A percentile compares a stretch with the other conserved stretches of the same genome.
Evolutionary conservation across 2,329 filamentous ascomycete genomes (phyloP).

Genomic region (Aspergillus puulaauensis): DNA sequence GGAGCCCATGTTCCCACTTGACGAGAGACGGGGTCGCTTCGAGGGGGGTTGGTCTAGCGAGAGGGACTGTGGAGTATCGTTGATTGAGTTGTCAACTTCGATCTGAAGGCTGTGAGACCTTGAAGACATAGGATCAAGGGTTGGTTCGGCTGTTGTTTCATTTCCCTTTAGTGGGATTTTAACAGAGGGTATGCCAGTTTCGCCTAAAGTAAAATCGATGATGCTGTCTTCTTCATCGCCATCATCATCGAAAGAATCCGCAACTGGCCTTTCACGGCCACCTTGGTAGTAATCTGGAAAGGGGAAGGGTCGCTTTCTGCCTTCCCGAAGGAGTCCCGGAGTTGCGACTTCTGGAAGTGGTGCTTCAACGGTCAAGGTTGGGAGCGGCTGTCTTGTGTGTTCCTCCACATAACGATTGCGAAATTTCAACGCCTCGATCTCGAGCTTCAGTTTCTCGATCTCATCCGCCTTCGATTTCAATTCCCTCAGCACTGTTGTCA

Average conservation of each 20-base stretch:
- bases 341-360: slow-evolving; percentile 32
- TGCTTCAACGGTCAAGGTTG: slow-evolving; percentile 9
- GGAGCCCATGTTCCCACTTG: slow-evolving; percentile 1
- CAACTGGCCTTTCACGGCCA: slow-evolving; percentile 25
- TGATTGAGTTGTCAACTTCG: slow-evolving; percentile 13
- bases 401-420: slow-evolving; percentile 37
- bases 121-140: slow-evolving; percentile 4
- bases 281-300: slow-evolving; percentile 30
- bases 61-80: slow-evolving; percentile 7
- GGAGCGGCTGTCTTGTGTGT: slow-evolving; percentile 17
- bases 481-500: slow-evolving; percentile 38
- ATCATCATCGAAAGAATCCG: slow-evolving; percentile 34
- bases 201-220: slow-evolving; percentile 26
- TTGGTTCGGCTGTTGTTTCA: slow-evolving; percentile 7
- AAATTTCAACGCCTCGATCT: slow-evolving; percentile 38
- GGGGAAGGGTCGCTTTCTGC: slow-evolving; percentile 32
- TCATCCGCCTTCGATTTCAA: slow-evolving; percentile 40
- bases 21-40: slow-evolving; percentile 32
- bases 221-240: slow-evolving; percentile 26
- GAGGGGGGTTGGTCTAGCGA: slow-evolving; percentile 15
- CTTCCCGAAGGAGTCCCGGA: slow-evolving; percentile 34
- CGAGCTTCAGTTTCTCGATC: slow-evolving; percentile 38
- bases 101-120: slow-evolving; percentile 16
- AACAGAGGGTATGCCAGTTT: slow-evolving; percentile 20
- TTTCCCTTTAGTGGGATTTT: slow-evolving; percentile 27